phyloP scores from a whole-genome alignment of 768 basidiomycete species.

The Crassisporium funariophilum region DNA sequence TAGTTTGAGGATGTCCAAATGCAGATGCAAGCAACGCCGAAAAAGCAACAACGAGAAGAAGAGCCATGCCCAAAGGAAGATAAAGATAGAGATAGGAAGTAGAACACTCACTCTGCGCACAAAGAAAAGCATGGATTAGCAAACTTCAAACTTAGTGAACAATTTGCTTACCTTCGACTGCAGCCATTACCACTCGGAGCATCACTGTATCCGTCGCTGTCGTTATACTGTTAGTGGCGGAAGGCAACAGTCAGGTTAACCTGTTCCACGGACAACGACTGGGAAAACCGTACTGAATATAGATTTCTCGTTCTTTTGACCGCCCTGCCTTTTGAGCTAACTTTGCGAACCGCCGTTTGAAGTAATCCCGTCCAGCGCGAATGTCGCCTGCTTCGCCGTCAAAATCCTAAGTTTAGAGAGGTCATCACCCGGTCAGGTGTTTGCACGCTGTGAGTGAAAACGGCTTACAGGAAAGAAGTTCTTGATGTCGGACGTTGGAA shows the following conservation, averaged over 20 bases:
- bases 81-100: slow-evolving; percentile 22
- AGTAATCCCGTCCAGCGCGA: slow-evolving; percentile 83
- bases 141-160: slow-evolving; percentile 4
- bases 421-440: background rate
- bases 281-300: slow-evolving; percentile 73
- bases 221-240: slow-evolving; percentile 58
- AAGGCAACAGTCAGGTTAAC: slow-evolving; percentile 4
- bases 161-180: slow-evolving; percentile 79
- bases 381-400: slow-evolving; percentile 77
- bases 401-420: slow-evolving; percentile 59
- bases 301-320: slow-evolving; percentile 86
- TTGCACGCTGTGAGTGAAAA: background rate
- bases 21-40: slow-evolving; percentile 19
- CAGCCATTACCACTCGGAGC: slow-evolving; percentile 91
- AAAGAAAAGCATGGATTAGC: slow-evolving; percentile 19
- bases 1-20: slow-evolving; percentile 4
- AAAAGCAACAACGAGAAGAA: slow-evolving; percentile 23
- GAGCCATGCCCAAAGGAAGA: slow-evolving; percentile 12
- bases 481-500: slow-evolving; percentile 79
- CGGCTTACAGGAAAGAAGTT: slow-evolving; percentile 80
- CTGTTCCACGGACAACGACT: background rate
- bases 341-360: slow-evolving; percentile 81
- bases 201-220: slow-evolving; percentile 90
- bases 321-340: slow-evolving; percentile 85
- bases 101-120: slow-evolving; percentile 75